phyloP scores from a whole-genome alignment of 805 yeast species.

The Ogataea glucozyma region DNA sequence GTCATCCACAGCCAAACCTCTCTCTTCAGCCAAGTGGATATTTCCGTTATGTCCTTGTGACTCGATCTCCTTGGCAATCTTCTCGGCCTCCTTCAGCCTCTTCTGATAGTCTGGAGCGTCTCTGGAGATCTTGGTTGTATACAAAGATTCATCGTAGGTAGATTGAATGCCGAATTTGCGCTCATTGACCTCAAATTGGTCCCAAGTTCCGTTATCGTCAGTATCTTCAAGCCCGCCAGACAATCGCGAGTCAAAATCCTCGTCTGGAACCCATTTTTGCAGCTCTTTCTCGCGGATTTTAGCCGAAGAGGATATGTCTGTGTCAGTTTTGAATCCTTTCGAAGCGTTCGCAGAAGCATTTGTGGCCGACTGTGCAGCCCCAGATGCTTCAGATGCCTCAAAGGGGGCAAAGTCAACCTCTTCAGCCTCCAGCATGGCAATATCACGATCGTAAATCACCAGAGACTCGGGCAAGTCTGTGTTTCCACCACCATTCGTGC shows the following conservation, averaged over 20 bases:
- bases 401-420: constrained; percentile 37
- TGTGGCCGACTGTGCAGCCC: constrained; percentile 12
- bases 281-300: constrained; percentile 66
- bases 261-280: constrained; percentile 83
- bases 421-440: constrained; percentile 49
- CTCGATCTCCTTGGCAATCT: constrained; percentile 82
- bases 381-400: not conserved
- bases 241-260: constrained; percentile 19
- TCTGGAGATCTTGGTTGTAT: constrained; percentile 76
- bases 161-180: constrained; percentile 86
- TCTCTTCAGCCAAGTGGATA: constrained; percentile 86
- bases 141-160: constrained; percentile 78
- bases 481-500: constrained; percentile 34
- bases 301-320: constrained; percentile 68
- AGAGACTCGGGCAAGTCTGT: constrained; percentile 46
- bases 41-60: constrained; percentile 62
- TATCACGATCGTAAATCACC: constrained; percentile 50
- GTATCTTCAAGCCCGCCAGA: constrained; percentile 40
- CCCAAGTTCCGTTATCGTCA: constrained; percentile 55
- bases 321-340: constrained; percentile 71
- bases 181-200: constrained; percentile 92
- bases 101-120: constrained; percentile 71
- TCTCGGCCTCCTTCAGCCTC: constrained; percentile 69
- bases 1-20: constrained; percentile 77
- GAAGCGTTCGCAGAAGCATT: constrained; percentile 18